Evolutionary conservation across 495 filamentous ascomycete species (phyloP).

Genomic region (Copromyces sp.): DNA sequence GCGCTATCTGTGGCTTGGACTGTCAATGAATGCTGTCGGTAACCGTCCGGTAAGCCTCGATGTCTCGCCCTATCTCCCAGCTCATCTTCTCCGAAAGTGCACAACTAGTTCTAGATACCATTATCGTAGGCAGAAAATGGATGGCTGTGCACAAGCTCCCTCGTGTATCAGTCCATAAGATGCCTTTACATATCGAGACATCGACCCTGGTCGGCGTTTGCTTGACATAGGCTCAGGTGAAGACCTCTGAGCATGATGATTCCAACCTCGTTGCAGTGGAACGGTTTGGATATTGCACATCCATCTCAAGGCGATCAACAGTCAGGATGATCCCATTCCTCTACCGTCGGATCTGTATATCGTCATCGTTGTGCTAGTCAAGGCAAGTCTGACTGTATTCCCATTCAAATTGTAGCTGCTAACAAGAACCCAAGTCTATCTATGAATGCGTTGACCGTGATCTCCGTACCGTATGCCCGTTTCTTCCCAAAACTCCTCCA

Average conservation of each 20-base stretch:
- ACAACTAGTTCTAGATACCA: neutral
- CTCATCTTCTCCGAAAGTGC: neutral
- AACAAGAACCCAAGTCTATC: neutral
- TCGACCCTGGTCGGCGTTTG: neutral
- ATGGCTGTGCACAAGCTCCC: neutral
- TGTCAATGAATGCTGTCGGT: neutral
- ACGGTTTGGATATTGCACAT: neutral
- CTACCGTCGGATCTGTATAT: neutral
- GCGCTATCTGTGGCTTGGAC: neutral
- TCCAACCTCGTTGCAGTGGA: neutral
- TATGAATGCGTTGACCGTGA: neutral
- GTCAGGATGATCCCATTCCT: neutral
- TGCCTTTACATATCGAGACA: neutral
- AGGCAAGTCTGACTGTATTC: neutral
- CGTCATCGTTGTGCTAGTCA: neutral
- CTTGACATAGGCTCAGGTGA: neutral
- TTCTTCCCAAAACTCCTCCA: neutral
- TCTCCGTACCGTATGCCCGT: neutral
- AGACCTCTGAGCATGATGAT: neutral
- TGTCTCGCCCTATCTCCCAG: neutral
- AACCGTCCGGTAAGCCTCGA: neutral
- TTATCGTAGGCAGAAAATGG: neutral
- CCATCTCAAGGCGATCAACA: neutral
- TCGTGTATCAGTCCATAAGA: neutral
- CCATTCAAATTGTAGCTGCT: neutral